Conservation (phyloP, 2,329 filamentous ascomycete species). For the Plectosphaerella plurivora region DNA sequence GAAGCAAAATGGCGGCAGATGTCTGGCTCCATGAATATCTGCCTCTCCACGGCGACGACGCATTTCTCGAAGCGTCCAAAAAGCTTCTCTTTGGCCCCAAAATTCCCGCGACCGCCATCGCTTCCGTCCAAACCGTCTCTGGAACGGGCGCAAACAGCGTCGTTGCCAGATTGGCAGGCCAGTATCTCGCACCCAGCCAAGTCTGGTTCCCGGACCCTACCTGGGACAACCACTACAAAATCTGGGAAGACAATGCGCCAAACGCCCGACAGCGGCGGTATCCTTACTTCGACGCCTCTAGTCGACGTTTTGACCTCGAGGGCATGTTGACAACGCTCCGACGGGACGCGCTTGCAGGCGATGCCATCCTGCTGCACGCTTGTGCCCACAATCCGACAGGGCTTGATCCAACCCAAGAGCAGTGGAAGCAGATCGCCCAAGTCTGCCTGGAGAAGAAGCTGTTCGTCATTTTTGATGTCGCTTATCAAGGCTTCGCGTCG, state of each 20-base stretch:
- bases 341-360: conserved; percentile 14
- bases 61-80: conserved; percentile 16
- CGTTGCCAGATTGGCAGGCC: background rate
- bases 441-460: conserved; percentile 18
- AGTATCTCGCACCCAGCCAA: conserved; percentile 14
- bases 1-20: background rate
- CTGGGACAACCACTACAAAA: conserved; percentile 24
- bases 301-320: conserved; percentile 17
- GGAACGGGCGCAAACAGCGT: conserved; percentile 20
- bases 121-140: conserved; percentile 21
- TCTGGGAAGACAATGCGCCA: conserved; percentile 17
- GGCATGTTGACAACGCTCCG: conserved; percentile 17
- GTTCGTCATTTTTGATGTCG: conserved; percentile 25
- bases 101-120: conserved; percentile 5
- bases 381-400: conserved; percentile 28
- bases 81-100: conserved; percentile 15
- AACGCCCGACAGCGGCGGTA: conserved; percentile 14
- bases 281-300: conserved; percentile 19
- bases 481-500: conserved; percentile 28
- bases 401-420: conserved; percentile 19
- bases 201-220: conserved; percentile 23
- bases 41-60: conserved; percentile 14
- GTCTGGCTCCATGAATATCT: conserved; percentile 16
- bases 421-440: conserved; percentile 23
- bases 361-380: conserved; percentile 23